Evolutionary conservation across 805 yeast genomes (phyloP).

Genomic region (Candida vaughaniae): DNA sequence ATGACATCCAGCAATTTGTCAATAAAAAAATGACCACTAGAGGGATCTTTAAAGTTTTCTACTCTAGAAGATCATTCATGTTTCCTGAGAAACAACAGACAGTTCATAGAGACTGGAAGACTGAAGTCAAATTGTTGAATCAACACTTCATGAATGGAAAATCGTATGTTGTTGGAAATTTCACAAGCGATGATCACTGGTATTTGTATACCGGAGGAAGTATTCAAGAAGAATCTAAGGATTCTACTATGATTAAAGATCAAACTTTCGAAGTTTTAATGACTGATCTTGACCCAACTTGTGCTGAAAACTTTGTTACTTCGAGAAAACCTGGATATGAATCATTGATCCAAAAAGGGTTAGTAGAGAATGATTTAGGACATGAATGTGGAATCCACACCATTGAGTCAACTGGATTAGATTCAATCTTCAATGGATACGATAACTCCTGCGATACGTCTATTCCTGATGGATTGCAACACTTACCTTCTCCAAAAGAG

Average conservation of each 20-base stretch:
- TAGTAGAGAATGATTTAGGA: conserved; percentile 67
- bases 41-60: conserved; percentile 66
- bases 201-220: conserved; percentile 70
- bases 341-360: conserved; percentile 38
- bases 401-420: conserved; percentile 61
- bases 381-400: conserved; percentile 73
- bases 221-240: conserved; percentile 5
- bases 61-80: conserved; percentile 90
- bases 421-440: conserved; percentile 46
- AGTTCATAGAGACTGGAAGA: conserved; percentile 82
- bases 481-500: conserved; percentile 36
- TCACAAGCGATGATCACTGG: conserved; percentile 85
- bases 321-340: conserved; percentile 46
- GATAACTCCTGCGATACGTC: conserved; percentile 2
- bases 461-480: conserved; percentile 1
- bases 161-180: conserved; percentile 72
- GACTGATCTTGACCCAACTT: conserved; percentile 70
- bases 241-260: conserved; percentile 34
- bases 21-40: conserved; percentile 20
- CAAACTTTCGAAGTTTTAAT: conserved; percentile 86
- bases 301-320: conserved; percentile 59
- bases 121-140: conserved; percentile 72
- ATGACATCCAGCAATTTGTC: conserved; percentile 26
- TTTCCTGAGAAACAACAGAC: conserved; percentile 82
- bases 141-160: conserved; percentile 60